Evolutionary conservation across 208 protist species (phyloP).

Genomic region (Strigomonas galati): DNA sequence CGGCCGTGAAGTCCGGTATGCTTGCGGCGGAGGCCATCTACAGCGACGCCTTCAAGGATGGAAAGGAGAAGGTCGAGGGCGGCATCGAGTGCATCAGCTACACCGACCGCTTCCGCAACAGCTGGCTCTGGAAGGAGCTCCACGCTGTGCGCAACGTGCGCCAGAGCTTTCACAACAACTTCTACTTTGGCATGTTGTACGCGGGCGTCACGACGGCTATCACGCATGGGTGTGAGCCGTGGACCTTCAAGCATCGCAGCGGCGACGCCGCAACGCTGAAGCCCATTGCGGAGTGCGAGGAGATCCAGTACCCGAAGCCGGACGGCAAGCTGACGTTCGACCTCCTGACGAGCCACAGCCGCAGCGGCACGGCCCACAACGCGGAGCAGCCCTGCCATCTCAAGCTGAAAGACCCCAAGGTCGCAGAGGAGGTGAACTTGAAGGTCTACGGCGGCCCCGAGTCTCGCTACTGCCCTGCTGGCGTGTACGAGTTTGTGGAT

Average conservation of each 20-base stretch:
- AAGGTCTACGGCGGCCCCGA: constrained; percentile 91
- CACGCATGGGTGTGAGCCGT: constrained; percentile 82
- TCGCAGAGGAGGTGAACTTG: constrained; percentile 87
- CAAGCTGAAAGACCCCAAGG: constrained; percentile 57
- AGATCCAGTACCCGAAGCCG: constrained; percentile 97
- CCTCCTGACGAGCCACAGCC: constrained; percentile 93
- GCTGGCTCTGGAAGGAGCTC: constrained; percentile 95
- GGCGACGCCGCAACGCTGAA: constrained; percentile 74
- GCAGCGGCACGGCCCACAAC: constrained; percentile 96
- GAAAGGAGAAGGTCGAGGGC: constrained; percentile 37
- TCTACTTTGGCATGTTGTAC: constrained; percentile 77
- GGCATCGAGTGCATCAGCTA: constrained; percentile 78
- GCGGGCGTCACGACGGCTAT: constrained; percentile 82
- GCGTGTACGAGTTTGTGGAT: constrained; percentile 95
- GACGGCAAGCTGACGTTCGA: constrained; percentile 96
- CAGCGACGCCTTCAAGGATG: constrained; percentile 61
- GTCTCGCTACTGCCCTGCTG: constrained; percentile 94
- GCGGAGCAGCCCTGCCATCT: constrained; percentile 96
- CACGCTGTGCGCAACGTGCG: constrained; percentile 93
- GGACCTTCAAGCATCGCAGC: constrained; percentile 82
- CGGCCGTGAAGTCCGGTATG: constrained; percentile 94
- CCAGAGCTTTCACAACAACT: constrained; percentile 88
- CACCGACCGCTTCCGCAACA: constrained; percentile 74
- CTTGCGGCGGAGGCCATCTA: constrained; percentile 88
- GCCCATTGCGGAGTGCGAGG: constrained; percentile 62